Base-by-base conservation (phyloP, 495 filamentous ascomycete species). In the Aspergillus bertholletiae region DNA sequence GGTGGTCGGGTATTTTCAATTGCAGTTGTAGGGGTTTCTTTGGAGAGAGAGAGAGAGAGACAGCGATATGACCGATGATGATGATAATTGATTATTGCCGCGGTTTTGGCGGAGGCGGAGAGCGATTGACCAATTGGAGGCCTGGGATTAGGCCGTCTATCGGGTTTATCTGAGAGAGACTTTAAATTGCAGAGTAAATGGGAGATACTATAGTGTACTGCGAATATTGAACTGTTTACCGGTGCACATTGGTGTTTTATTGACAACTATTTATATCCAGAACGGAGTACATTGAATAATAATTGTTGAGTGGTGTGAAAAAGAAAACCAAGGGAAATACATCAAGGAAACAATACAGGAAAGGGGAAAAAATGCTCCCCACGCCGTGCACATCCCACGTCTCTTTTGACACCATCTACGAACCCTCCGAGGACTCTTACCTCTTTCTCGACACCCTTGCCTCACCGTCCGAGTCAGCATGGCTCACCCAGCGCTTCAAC, bases 351-450 rank as follows among this genome's bases (percentile, higher is more conserved):
- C 11, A 30, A 35, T n/a, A 21, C 8, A 44, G 57, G 17, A 22
- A 12, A 37, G n/a, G 24, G 32, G 6, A 18, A 46, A 65, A 39
- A 18, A 95, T 96, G 90, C 84, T 97, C 15, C 92, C 92, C 8
- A 98, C 93, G 11, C 94, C 94, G 1, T 88, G 88, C 48, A 98
- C 94, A 17, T 85, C 86, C 20, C 94, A 98, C 73, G 87, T 97
- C 52, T 81, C 88, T 52, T 91, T 90, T 69, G 77, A 88, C 65
- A 84, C 83, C 24, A 83, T 97, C 61, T 98, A 98, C 72, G 89
- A 96, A 65, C 94, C 94, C 39, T 86, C 92, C 11, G 94, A 97
- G 72, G 94, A 98, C 71, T 95, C 90, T 17, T 97, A 87, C 67
- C 83, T 98, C n/a, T 78, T 98, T 30, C 81, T 98, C 23, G 94